These are phyloP conservation scores for Cryptococcus sp. DNA, from an alignment of 1,284 basidiomycete genomes.

Conservation along the genomic window DNA sequence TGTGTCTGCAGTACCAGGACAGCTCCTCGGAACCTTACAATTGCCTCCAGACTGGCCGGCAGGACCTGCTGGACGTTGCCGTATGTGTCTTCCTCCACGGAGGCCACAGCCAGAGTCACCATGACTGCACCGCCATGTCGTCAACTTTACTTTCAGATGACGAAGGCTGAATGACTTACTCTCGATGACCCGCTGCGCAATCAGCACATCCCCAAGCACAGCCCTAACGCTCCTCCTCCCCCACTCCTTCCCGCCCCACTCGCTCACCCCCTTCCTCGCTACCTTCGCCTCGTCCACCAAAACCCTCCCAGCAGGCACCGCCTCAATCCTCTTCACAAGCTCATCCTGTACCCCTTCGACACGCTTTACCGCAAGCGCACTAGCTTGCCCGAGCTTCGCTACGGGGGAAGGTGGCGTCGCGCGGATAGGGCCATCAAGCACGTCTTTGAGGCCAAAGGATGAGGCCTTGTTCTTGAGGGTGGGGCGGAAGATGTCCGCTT, in stretches of 20 bases:
- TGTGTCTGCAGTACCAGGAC: slow-evolving; percentile 24
- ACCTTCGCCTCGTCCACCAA: slow-evolving; percentile 20
- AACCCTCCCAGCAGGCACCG: slow-evolving; percentile 10
- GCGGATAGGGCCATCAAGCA: slow-evolving; percentile 35
- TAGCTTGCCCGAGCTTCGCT: slow-evolving; percentile 7
- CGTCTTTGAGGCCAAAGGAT: slow-evolving; percentile 18
- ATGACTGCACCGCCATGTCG: slow-evolving; percentile 22
- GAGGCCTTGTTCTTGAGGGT: slow-evolving; percentile 22
- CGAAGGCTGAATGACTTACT: slow-evolving; percentile 25
- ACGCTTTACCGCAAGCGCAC: slow-evolving; percentile 16
- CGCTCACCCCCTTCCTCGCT: slow-evolving; percentile 11
- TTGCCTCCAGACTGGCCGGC: slow-evolving; percentile 41
- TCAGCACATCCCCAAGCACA: slow-evolving; percentile 28
- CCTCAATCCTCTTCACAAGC: slow-evolving; percentile 24
- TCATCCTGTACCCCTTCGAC: slow-evolving; percentile 17
- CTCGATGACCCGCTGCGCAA: slow-evolving; percentile 32
- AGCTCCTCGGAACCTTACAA: slow-evolving; percentile 33
- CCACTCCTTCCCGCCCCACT: slow-evolving; percentile 37
- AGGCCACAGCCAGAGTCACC: slow-evolving; percentile 32
- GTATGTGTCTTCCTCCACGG: slow-evolving; percentile 42
- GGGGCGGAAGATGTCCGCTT: slow-evolving; percentile 42
- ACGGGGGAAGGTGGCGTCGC: slow-evolving; percentile 20
- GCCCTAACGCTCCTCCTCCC: slow-evolving; percentile 21
- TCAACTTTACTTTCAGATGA: neutral
- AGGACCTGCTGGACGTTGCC: slow-evolving; percentile 43